Base-by-base conservation (phyloP, 2,329 filamentous ascomycete species). In the Hymenoscyphus fraxineus region DNA sequence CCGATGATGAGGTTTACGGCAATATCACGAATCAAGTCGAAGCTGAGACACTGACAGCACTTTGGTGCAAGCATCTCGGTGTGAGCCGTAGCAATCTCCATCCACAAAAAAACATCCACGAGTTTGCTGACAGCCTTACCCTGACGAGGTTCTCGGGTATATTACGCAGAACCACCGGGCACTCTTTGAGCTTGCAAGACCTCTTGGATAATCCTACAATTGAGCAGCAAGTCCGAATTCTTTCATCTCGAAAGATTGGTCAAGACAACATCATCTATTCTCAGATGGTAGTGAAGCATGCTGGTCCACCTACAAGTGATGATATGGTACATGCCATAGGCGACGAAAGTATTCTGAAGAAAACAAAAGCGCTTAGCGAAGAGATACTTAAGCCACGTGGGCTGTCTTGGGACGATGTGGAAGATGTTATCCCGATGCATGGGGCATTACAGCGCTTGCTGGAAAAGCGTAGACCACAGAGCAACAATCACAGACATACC, bases 361-460 rank as follows among this genome's bases (percentile, higher is more conserved):
- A 41, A 38, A 67, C 60, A 4, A 58, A 62, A 31, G 35, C 57
- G 32, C 40, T 67, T 2, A 44, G 41, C 13, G 38, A 62, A 10
- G 58, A 65, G 19, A 57, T 62, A 9, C 39, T 66, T 2, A 47
- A 31, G 5, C 61, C 59, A 7, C 57, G 65, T 6, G 57, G 59
- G 10, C 59, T 67, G 1, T 31, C 41, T 55, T 67, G 64, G 66
- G 41, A 64, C 16, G 64, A 67, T 22, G 66, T 67, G 19, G 59
- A 67, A 58, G 66, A 65, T 44, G 47, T 66, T 5, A 57, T 66
- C 22, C 66, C 66, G 16, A 65, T 67, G 66, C 60, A 64, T 58
- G 38, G n/a, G n/a, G 58, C 55, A 5, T 60, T 66, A 58, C 55
- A 62, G 13, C 57, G 19, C n/a, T 62, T 64, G 35, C 31, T 65